phyloP scores from a whole-genome alignment of 495 filamentous ascomycete genomes.

The Xylaria longipes region DNA sequence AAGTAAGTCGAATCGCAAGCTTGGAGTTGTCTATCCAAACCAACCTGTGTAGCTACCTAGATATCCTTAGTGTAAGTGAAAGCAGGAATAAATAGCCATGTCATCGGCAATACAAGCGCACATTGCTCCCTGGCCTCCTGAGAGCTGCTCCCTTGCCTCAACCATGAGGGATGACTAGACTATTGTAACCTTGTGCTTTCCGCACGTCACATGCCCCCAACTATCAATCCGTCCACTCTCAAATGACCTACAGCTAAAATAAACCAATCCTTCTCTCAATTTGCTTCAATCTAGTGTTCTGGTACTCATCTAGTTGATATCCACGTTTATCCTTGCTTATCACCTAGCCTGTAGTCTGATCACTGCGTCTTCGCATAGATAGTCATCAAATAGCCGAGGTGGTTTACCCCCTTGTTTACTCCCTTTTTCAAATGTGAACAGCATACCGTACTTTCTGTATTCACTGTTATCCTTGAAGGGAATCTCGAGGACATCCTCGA shows the following conservation, averaged over 20 bases:
- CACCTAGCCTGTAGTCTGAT: background rate
- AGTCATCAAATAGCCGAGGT: slow-evolving; percentile 3
- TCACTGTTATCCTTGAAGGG: background rate
- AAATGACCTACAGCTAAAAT: background rate
- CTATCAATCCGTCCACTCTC: background rate
- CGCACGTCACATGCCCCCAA: background rate
- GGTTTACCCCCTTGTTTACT: background rate
- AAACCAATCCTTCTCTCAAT: background rate
- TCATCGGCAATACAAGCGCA: background rate
- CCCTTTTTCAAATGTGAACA: background rate
- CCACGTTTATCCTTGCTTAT: background rate
- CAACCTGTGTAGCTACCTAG: background rate
- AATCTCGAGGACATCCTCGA: background rate
- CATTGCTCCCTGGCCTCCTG: no score
- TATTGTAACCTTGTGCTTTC: background rate
- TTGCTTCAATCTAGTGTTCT: background rate
- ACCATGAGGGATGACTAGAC: background rate
- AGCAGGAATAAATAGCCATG: background rate
- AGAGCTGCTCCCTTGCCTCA: background rate
- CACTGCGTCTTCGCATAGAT: slow-evolving; percentile 1
- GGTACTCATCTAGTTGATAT: background rate
- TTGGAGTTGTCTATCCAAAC: background rate
- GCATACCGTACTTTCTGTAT: background rate
- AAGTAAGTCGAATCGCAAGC: background rate
- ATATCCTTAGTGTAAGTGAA: background rate